phyloP scores from a whole-genome alignment of 768 basidiomycete species.

The Fomitopsis serialis region DNA sequence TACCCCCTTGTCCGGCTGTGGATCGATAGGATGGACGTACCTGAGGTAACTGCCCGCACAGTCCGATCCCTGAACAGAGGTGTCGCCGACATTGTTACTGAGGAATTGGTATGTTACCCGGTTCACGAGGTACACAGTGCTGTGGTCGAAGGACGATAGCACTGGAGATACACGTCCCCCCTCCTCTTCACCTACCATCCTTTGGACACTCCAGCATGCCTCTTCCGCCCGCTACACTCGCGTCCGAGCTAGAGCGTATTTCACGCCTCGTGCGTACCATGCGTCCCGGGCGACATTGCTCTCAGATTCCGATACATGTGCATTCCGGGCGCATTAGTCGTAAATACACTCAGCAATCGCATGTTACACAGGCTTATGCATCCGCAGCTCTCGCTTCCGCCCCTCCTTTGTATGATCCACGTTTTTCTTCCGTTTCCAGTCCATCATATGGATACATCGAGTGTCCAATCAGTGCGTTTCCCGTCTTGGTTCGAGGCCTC shows the following conservation, averaged over 20 bases:
- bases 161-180: not conserved
- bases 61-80: conserved; percentile 13
- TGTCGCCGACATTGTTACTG: conserved; percentile 1
- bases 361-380: not conserved
- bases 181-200: not conserved
- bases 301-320: not conserved
- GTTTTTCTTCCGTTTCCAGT: not conserved
- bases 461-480: too few species aligned
- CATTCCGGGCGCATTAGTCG: not conserved
- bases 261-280: not conserved
- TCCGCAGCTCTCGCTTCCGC: not conserved
- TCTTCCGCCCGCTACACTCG: not conserved
- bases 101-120: not conserved
- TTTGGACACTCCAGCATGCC: not conserved
- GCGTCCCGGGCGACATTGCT: not conserved
- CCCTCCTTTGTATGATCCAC: not conserved
- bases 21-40: conserved; percentile 4
- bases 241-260: not conserved
- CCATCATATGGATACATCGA: too few species aligned
- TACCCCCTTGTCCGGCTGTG: not conserved
- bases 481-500: too few species aligned
- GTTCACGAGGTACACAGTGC: not conserved
- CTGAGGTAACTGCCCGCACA: conserved; percentile 11
- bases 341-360: not conserved
- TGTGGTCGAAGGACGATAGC: not conserved